Base-by-base conservation (phyloP, 805 yeast genomes). In the Lipomyces chichibuensis region DNA sequence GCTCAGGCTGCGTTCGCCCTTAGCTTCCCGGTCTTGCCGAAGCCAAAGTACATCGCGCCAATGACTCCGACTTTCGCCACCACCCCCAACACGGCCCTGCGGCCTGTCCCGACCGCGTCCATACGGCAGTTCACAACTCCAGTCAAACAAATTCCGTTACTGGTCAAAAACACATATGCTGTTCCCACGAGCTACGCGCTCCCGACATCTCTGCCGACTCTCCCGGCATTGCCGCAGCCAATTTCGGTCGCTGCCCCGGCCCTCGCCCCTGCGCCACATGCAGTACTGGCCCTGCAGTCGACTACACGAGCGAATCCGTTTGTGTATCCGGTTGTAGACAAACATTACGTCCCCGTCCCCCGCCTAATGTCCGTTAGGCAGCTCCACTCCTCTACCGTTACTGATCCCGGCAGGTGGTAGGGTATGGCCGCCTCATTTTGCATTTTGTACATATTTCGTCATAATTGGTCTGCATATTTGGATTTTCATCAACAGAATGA, bases 311-410 rank as follows among this genome's bases (percentile, higher is more conserved):
- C 63, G 17, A 59, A 59, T 39, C 69, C 69, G 2, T 66, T 63
- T 56, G 54, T 60, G 25, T 66, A 63, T 52, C 69, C 69, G 9
- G 69, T 66, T 23, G 69, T 64, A 27, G 69, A 66, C 57, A 60
- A 57, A 39, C 25, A 29, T 43, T 52, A 39, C 35, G 56, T 63
- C 7, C 66, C 66, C n/a, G 46, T 63, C 20, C 63, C 66, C 5
- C 52, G 64, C 8, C 56, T 59, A 11, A 49, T 63, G 17, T 37
- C 62, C 5, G 63, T 59, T 46, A 43, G 25, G 49, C 64, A 43
- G 49, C 49, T 43, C 9, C 49, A 43, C 23, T n/a, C 49, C 9
- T 17, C 9, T 43, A 17, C 39, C 39, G 14, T 43, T 11, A n/a
- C 49, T 43, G 11, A n/a, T n/a, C 23, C 23, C 9, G 9, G 49